Percentiles rank a stretch among this genome's conserved stretches.
phyloP scores from a whole-genome alignment of 1,284 basidiomycete species.

The Fomitopsis palustris region DNA sequence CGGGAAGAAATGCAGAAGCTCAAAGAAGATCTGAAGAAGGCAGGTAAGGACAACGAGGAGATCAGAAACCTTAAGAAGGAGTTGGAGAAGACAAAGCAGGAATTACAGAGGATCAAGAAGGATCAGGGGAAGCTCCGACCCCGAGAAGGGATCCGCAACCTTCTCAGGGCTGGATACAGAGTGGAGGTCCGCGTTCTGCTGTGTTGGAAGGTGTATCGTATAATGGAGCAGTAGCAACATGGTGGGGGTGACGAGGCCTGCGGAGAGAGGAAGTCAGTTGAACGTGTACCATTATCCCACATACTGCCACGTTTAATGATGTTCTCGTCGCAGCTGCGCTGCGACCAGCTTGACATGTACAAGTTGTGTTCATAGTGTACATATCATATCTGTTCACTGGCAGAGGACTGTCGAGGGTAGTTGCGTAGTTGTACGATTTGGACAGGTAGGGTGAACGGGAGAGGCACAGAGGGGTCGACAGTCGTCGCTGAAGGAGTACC shows the following conservation, averaged over 20 bases:
- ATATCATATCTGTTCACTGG: too few relatives aligned
- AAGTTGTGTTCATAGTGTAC: too few relatives aligned
- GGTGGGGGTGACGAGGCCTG: not conserved
- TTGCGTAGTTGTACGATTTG: too few relatives aligned
- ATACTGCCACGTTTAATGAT: too few relatives aligned
- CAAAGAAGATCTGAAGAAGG: not conserved
- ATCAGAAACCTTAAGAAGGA: not conserved
- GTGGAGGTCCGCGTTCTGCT: not conserved
- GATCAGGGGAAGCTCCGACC: not conserved
- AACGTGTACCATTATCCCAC: too few relatives aligned
- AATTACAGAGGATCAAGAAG: not conserved
- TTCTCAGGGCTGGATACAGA: not conserved
- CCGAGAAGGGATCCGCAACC: not conserved
- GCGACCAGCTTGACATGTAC: too few relatives aligned
- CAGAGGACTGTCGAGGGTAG: too few relatives aligned
- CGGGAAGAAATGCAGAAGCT: conserved; percentile 5
- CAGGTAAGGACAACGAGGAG: not conserved
- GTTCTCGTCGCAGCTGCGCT: too few relatives aligned
- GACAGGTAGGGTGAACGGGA: too few relatives aligned
- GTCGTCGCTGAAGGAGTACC: too few relatives aligned
- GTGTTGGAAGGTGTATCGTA: not conserved
- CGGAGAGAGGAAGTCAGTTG: too few relatives aligned
- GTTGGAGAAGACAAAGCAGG: not conserved
- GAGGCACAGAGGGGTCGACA: too few relatives aligned
- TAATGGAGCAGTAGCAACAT: not conserved